Conservation (phyloP, 2,329 filamentous ascomycete species). For the Aspergillus sclerotialis region DNA sequence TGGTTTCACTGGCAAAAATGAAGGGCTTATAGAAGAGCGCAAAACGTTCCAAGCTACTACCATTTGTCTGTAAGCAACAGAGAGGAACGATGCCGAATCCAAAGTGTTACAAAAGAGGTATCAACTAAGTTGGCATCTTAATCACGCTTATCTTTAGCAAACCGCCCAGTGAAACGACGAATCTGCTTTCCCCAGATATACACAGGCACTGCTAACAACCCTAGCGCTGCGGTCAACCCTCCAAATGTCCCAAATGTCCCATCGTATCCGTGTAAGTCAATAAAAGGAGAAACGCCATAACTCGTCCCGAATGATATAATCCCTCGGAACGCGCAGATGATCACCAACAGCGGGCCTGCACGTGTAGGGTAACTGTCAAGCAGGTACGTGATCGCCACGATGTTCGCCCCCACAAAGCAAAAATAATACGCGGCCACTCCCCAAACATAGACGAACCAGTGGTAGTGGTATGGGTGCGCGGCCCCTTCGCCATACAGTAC, state of each 20-base stretch:
- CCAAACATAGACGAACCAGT: constrained; percentile 19
- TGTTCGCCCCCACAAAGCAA: constrained; percentile 32
- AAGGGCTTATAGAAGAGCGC: too few species aligned
- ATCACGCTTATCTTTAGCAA: too few species aligned
- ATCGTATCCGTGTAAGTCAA: constrained; percentile 23
- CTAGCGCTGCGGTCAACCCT: constrained; percentile 22
- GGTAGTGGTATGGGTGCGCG: constrained; percentile 22
- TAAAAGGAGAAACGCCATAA: constrained; percentile 28
- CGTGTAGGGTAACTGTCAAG: constrained; percentile 40
- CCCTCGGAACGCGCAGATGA: constrained; percentile 41
- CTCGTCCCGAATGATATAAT: constrained; percentile 40
- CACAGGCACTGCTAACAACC: constrained; percentile 21
- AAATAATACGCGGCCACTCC: constrained; percentile 18
- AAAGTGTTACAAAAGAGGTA: too few species aligned
- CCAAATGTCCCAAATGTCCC: constrained; percentile 27
- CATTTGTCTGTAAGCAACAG: too few species aligned
- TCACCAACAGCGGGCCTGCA: constrained; percentile 37
- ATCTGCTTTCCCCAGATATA: constrained; percentile 28
- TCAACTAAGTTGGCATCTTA: too few species aligned
- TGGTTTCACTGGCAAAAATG: too few species aligned
- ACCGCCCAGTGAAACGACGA: constrained; percentile 16
- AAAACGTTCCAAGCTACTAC: too few species aligned
- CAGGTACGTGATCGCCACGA: constrained; percentile 39
- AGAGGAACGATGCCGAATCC: too few species aligned
- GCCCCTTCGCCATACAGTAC: constrained; percentile 35